phyloP scores from a whole-genome alignment of 768 basidiomycete species.

The Paxillus ammoniavirescens region DNA sequence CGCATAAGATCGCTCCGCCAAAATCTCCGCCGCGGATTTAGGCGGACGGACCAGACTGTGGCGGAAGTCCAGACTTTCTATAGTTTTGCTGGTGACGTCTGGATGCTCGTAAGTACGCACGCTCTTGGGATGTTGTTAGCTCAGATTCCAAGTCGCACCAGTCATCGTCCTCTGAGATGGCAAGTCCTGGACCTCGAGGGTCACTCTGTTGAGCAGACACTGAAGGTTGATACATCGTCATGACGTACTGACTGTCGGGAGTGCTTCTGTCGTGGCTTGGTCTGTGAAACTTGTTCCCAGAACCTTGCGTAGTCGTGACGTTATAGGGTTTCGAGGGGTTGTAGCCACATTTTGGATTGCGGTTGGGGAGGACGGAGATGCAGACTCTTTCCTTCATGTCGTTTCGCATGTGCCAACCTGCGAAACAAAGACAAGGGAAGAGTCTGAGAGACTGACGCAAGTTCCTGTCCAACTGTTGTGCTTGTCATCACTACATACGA shows the following conservation, averaged over 20 bases:
- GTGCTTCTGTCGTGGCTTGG: conserved; percentile 72
- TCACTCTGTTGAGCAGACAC: conserved; percentile 4
- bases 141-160: conserved; percentile 24
- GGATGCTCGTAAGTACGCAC: conserved; percentile 18
- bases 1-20: no score
- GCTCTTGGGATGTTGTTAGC: conserved; percentile 6
- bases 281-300: conserved; percentile 80
- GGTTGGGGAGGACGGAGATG: conserved; percentile 3
- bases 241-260: no score
- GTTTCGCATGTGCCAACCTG: not conserved
- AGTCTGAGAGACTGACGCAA: no score
- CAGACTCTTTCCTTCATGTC: no score
- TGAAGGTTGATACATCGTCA: no score
- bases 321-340: conserved; percentile 62
- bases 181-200: conserved; percentile 12
- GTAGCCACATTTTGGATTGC: conserved; percentile 12
- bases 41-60: no score
- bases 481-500: no score
- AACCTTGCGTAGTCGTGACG: conserved; percentile 89
- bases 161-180: conserved; percentile 21
- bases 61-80: conserved; percentile 24
- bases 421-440: conserved; percentile 7
- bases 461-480: no score
- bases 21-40: no score
- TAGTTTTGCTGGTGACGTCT: conserved; percentile 56